Conservation (phyloP, 371 early-diverging fungal species). For the Actinomucor elegans region DNA sequence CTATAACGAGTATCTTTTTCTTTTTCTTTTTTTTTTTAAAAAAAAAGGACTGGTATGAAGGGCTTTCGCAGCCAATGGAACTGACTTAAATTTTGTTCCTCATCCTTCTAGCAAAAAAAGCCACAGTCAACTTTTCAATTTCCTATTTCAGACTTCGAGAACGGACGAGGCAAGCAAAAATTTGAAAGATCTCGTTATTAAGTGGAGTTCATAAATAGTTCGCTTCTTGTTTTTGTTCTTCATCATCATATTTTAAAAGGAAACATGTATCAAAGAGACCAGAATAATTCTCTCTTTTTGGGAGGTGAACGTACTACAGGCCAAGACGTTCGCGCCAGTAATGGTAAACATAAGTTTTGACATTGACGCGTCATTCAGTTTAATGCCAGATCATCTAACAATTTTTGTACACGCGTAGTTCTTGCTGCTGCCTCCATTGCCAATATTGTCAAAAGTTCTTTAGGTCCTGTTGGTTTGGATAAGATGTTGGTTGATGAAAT, state of each 20-base stretch:
- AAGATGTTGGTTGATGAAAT: constrained; percentile 99
- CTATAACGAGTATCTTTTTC: too few species aligned
- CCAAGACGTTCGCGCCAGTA: constrained; percentile 92
- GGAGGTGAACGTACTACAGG: constrained; percentile 94
- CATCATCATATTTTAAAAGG: neutral
- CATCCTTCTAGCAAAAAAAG: too few species aligned
- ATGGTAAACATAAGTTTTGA: constrained; percentile 67
- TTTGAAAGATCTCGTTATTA: neutral
- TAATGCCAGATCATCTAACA: neutral
- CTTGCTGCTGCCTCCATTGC: constrained; percentile 86
- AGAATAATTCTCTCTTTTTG: constrained; percentile 51
- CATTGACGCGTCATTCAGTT: constrained; percentile 15
- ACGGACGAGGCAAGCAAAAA: too few species aligned
- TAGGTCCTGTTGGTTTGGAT: constrained; percentile 99
- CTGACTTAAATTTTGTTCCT: too few species aligned
- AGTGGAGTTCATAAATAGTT: neutral
- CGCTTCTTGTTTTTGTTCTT: neutral
- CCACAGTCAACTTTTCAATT: too few species aligned
- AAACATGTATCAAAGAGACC: constrained; percentile 24
- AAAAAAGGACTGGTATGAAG: too few species aligned
- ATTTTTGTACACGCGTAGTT: neutral
- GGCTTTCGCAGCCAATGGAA: too few species aligned
- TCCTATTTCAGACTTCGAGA: too few species aligned
- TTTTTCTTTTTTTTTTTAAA: neutral
- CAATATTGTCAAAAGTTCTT: constrained; percentile 97